Evolutionary conservation across 2,329 filamentous ascomycete genomes (phyloP).

Genomic region (Monascus ruber): DNA sequence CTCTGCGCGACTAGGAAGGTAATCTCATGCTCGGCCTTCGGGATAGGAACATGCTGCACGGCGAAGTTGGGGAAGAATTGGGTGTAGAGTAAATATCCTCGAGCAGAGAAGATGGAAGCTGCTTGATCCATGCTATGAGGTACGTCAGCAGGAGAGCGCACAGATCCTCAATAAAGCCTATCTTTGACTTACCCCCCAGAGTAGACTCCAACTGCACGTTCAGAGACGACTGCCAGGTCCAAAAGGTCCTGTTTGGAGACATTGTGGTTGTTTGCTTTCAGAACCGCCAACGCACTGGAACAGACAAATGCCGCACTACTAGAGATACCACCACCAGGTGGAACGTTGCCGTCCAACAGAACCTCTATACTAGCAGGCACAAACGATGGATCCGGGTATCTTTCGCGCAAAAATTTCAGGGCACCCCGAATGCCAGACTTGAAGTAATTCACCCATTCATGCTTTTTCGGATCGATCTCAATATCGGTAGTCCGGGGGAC

Average conservation of each 20-base stretch:
- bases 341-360: constrained; percentile 82
- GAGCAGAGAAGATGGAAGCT: constrained; percentile 84
- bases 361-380: constrained; percentile 70
- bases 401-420: constrained; percentile 58
- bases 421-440: constrained; percentile 81
- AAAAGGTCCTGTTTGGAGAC: constrained; percentile 88
- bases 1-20: constrained; percentile 91
- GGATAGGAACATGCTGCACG: constrained; percentile 69
- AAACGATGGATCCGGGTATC: constrained; percentile 52
- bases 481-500: constrained; percentile 52
- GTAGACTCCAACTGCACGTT: constrained; percentile 90
- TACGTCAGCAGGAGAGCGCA: constrained; percentile 11
- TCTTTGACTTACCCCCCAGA: constrained; percentile 62
- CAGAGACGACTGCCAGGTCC: constrained; percentile 87
- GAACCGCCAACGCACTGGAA: constrained; percentile 74
- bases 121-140: constrained; percentile 79
- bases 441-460: constrained; percentile 99
- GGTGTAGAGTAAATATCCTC: constrained; percentile 78
- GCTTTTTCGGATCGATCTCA: constrained; percentile 72
- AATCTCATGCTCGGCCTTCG: constrained; percentile 67
- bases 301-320: constrained; percentile 92
- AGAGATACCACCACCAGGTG: constrained; percentile 80
- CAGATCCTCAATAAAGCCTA: neutral
- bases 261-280: constrained; percentile 71
- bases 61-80: constrained; percentile 72